Conservation (phyloP, 257 asterid genomes). For the Ilex asprella region DNA sequence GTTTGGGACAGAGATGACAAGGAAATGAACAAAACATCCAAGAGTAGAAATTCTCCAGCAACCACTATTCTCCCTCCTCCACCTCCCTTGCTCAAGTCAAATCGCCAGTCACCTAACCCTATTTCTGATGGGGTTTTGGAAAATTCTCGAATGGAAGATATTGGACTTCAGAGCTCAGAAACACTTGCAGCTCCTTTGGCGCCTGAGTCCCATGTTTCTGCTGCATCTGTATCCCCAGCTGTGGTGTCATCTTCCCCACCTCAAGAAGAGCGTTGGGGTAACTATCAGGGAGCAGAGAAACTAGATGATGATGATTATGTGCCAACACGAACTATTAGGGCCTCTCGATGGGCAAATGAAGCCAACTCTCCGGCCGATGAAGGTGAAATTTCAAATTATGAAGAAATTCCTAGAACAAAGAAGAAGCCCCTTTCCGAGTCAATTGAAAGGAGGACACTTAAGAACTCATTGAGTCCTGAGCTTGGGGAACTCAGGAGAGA, state of each 20-base stretch:
- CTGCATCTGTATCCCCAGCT: slow-evolving; percentile 21
- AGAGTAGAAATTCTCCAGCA: slow-evolving; percentile 27
- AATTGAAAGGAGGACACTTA: slow-evolving; percentile 31
- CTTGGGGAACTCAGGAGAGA: slow-evolving; percentile 50
- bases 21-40: slow-evolving; percentile 25
- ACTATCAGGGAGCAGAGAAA: slow-evolving; percentile 18
- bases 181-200: slow-evolving; percentile 26
- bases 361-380: slow-evolving; percentile 68
- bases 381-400: slow-evolving; percentile 61
- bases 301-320: slow-evolving; percentile 39
- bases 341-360: slow-evolving; percentile 84
- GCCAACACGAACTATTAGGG: slow-evolving; percentile 43
- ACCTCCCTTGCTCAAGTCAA: slow-evolving; percentile 25
- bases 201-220: slow-evolving; percentile 9
- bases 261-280: slow-evolving; percentile 23
- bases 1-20: slow-evolving; percentile 81
- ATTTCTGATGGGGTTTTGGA: slow-evolving; percentile 16
- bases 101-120: slow-evolving; percentile 18
- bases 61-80: slow-evolving; percentile 26
- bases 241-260: slow-evolving; percentile 1
- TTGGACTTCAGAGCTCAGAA: slow-evolving; percentile 20
- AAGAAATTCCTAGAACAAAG: slow-evolving; percentile 29
- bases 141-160: slow-evolving; percentile 18
- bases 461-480: slow-evolving; percentile 52
- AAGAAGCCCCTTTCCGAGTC: slow-evolving; percentile 34